Conservation (phyloP, 305 asterid genomes). For the Caryopteris hybrid region DNA sequence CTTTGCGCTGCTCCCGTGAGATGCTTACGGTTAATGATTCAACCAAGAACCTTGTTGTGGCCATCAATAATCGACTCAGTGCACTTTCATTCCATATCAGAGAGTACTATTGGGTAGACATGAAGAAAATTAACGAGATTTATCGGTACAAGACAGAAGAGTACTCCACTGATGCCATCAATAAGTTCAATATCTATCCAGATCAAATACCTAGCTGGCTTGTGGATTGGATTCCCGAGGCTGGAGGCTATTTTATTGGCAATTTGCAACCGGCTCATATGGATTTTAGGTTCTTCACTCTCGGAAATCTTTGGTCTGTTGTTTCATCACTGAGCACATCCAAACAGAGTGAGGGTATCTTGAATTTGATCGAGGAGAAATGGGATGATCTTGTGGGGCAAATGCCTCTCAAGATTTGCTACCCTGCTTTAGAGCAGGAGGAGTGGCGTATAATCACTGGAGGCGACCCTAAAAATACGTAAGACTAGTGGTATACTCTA, state of each 20-base stretch:
- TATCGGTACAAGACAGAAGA: constrained; percentile 74
- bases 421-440: constrained; percentile 70
- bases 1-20: constrained; percentile 70
- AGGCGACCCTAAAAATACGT: constrained; percentile 93
- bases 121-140: constrained; percentile 46
- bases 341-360: constrained; percentile 53
- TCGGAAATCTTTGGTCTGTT: constrained; percentile 81
- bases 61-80: constrained; percentile 65
- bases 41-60: constrained; percentile 56
- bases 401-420: constrained; percentile 89
- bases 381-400: constrained; percentile 76
- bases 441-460: constrained; percentile 91
- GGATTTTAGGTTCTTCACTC: constrained; percentile 80
- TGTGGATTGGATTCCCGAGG: constrained; percentile 70
- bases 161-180: constrained; percentile 62
- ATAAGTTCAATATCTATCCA: constrained; percentile 81
- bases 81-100: constrained; percentile 73
- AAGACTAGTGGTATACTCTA: neutral
- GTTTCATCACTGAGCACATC: constrained; percentile 62
- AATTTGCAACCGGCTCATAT: constrained; percentile 84
- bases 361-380: constrained; percentile 67
- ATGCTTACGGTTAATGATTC: constrained; percentile 60
- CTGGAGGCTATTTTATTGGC: constrained; percentile 70
- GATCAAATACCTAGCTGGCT: constrained; percentile 80
- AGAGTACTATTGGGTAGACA: constrained; percentile 76